Evolutionary conservation across 176 grass and related monocot genomes (phyloP), one percentile per base, ranked within the genome.

Genomic region (Chrysopogon serrulatus): DNA sequence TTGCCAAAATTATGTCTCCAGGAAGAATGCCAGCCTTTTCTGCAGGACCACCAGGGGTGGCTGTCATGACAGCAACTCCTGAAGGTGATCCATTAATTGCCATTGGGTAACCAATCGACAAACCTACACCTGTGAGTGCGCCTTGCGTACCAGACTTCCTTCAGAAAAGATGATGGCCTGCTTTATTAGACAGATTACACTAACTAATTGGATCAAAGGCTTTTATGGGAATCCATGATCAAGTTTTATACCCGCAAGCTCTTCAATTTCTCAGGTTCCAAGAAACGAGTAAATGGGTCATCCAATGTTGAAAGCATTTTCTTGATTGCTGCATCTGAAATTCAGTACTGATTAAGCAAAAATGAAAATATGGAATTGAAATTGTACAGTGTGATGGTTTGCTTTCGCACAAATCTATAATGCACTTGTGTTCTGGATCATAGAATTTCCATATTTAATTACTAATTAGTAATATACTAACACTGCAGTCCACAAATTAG

Each of bases 61-160:
- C 88, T 77, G 96, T 90, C 67, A 98, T 86, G 10, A 98, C 93
- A 62, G 91, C 86, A 80, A 98, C 84, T 32, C 96, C 96, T 81
- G 85, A 56, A 84, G 87, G 83, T 30, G 91, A 88, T 77, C 89
- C 93, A 75, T 92, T 87, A 81, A 90, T 59, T 0, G 56, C 89
- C 84, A 88, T 79, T 19, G 93, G 96, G 76, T 94, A 98, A 31
- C 93, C 74, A 40, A 98, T 91, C 28, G 96, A 98, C 57, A 98
- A 88, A 59, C 96, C 96, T 81, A 98, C 96, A 53, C 96, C 96
- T 13, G 93, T 98, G 68, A 98, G 91, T 5, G 93, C 87, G 31
- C 92, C 96, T 92, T 98, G 91, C 79, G 96, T 94, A 80, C 96
- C 93, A 92, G 96, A 95, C 96, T 98, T 90, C 90, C 91, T 90